Base-by-base conservation (phyloP, 768 basidiomycete species). In the Leccinum olivaceopallidum region DNA sequence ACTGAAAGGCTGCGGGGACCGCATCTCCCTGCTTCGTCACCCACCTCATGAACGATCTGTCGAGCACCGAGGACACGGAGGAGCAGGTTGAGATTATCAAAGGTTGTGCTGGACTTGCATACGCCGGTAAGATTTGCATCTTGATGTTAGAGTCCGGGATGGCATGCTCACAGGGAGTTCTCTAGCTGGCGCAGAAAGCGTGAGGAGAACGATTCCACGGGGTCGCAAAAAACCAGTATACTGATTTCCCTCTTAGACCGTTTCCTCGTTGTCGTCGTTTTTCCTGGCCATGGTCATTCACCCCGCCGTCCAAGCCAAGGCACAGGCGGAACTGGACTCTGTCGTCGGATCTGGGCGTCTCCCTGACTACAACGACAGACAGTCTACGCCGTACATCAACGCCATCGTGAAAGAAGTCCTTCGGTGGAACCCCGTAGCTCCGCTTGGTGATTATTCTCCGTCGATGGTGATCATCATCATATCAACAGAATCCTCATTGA, bases 51-150 rank as follows among this genome's bases (percentile, higher is more conserved):
- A 53, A 58, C 26, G 66, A 73, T 32, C 56, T 72, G 42, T 20
- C 50, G 39, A 28, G 28, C n/a, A 42, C 56, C 2, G 58, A 55
- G n/a, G 59, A 68, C 9, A 36, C 42, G n/a, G 30, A 56, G 9
- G 63, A 71, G 32, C 55, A 67, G 24, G 69, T 75, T 53, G 76
- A 79, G 52, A 65, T 74, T 5, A 71, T 79, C 53, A 80, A 69
- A 60, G 77, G 78, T 42, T 78, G 76, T 47, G 78, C 79, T 34
- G 81, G 78, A 0, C 79, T 81, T 5, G 72, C 83, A 14, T 85
- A 84, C 50, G 77, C 78, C 6, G 79, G 79, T 79, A 53, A 62
- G 74, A 39, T 26, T 36, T 55, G 18, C 20, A 10, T 56, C n/a
- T 9, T 20, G 5, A n/a, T 48, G n/a, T 53, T 20, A 42, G 9